Evolutionary conservation across 2,329 filamentous ascomycete species (phyloP).

Genomic region (Colletotrichum siamense): DNA sequence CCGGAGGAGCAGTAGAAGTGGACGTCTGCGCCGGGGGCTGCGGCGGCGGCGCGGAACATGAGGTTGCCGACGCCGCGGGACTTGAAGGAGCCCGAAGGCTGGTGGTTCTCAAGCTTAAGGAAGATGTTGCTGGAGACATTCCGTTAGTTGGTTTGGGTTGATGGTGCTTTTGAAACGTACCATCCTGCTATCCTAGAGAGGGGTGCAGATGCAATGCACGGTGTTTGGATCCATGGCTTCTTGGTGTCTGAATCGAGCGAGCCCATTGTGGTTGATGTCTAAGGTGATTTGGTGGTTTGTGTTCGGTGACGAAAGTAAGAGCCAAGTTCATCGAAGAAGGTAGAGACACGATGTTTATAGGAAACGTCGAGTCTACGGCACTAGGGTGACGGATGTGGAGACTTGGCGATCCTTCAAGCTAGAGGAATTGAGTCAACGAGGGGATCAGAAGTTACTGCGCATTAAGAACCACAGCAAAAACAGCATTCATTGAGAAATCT

Average conservation of each 20-base stretch:
- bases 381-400: not conserved
- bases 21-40: conserved; percentile 36
- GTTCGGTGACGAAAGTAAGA: not conserved
- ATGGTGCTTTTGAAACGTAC: conserved; percentile 45
- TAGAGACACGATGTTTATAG: not conserved
- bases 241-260: conserved; percentile 42
- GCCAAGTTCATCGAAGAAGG: not conserved
- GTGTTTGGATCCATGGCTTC: conserved; percentile 74
- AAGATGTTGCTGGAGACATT: conserved; percentile 68
- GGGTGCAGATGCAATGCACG: conserved; percentile 69
- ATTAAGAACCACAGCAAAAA: too few species aligned
- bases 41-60: conserved; percentile 57
- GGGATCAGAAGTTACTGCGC: not conserved
- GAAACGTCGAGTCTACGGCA: not conserved
- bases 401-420: not conserved
- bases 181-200: conserved; percentile 76
- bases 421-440: not conserved
- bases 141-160: conserved; percentile 20
- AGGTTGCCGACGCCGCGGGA: conserved; percentile 78
- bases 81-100: conserved; percentile 88
- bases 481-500: too few species aligned
- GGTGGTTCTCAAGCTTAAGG: conserved; percentile 85
- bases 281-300: not conserved
- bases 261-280: conserved; percentile 39
- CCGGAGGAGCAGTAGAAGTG: conserved; percentile 85